phyloP scores from a whole-genome alignment of 495 filamentous ascomycete genomes.

The Aspergillus cristatus region DNA sequence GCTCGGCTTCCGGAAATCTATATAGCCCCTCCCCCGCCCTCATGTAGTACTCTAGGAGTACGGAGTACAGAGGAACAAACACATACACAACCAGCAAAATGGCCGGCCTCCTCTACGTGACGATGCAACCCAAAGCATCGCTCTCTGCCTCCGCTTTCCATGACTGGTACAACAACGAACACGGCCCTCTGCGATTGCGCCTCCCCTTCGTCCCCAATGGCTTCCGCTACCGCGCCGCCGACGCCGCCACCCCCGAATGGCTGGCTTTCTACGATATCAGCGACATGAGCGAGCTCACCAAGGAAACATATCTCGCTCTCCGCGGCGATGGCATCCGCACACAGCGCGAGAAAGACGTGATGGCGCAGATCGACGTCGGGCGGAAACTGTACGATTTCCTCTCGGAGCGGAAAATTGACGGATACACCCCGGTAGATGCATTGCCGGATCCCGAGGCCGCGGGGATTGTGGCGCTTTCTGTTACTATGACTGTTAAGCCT shows the following conservation, averaged over 20 bases:
- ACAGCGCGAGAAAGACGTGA: conserved; percentile 62
- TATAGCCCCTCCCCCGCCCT: not conserved
- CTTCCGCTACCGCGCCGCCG: conserved; percentile 63
- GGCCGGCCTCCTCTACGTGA: conserved; percentile 65
- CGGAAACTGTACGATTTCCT: conserved; percentile 60
- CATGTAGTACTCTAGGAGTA: not conserved
- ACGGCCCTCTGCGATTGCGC: conserved; percentile 67
- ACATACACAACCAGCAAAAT: too few species aligned
- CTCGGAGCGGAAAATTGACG: conserved; percentile 37
- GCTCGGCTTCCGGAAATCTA: not conserved
- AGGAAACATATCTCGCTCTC: conserved; percentile 55
- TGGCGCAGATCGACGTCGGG: conserved; percentile 64
- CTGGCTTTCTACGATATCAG: conserved; percentile 74
- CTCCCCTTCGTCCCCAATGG: conserved; percentile 66
- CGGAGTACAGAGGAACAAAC: too few species aligned
- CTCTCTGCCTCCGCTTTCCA: conserved; percentile 65
- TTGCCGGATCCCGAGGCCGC: conserved; percentile 47
- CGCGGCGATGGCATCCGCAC: conserved; percentile 56
- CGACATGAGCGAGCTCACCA: conserved; percentile 57
- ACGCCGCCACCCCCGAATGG: conserved; percentile 52
- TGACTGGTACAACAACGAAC: conserved; percentile 88
- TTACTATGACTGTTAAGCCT: conserved; percentile 47
- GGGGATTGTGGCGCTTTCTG: conserved; percentile 53
- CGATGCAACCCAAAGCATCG: conserved; percentile 60
- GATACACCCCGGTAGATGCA: conserved; percentile 50